Conservation (phyloP, 257 asterid genomes). For the Nicotiana tomentosiformis region DNA sequence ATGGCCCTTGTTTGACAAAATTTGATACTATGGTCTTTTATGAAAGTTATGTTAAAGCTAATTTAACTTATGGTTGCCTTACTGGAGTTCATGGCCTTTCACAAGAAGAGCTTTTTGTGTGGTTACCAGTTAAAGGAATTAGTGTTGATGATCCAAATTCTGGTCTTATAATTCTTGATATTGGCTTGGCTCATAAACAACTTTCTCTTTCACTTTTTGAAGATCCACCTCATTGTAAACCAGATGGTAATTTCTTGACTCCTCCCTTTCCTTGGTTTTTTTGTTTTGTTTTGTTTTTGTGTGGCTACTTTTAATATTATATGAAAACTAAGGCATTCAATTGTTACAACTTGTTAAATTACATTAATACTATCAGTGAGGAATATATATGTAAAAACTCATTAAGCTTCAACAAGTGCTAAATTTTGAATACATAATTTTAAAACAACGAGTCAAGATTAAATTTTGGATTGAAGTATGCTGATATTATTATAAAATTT, state of each 20-base stretch:
- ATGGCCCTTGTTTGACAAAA: constrained; percentile 41
- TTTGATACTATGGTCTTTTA: constrained; percentile 45
- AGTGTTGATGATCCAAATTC: constrained; percentile 44
- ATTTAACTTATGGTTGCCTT: constrained; percentile 34
- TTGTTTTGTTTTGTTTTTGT: background rate
- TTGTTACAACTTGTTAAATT: too few species aligned
- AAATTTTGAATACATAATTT: too few species aligned
- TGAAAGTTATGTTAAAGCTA: constrained; percentile 37
- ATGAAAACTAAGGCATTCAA: background rate
- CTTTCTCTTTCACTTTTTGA: constrained; percentile 47
- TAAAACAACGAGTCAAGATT: too few species aligned
- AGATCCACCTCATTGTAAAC: constrained; percentile 39
- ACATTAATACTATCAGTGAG: too few species aligned
- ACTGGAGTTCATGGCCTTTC: constrained; percentile 39
- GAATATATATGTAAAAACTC: too few species aligned
- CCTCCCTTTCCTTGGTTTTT: background rate
- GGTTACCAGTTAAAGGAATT: constrained; percentile 47
- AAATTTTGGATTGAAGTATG: too few species aligned
- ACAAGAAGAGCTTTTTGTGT: constrained; percentile 48
- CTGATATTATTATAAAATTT: too few species aligned
- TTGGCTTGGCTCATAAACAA: constrained; percentile 49
- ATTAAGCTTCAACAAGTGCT: too few species aligned
- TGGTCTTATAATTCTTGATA: constrained; percentile 44
- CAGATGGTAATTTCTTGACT: background rate
- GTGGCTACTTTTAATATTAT: background rate